phyloP scores from a whole-genome alignment of 805 yeast genomes.

The Candida takata region DNA sequence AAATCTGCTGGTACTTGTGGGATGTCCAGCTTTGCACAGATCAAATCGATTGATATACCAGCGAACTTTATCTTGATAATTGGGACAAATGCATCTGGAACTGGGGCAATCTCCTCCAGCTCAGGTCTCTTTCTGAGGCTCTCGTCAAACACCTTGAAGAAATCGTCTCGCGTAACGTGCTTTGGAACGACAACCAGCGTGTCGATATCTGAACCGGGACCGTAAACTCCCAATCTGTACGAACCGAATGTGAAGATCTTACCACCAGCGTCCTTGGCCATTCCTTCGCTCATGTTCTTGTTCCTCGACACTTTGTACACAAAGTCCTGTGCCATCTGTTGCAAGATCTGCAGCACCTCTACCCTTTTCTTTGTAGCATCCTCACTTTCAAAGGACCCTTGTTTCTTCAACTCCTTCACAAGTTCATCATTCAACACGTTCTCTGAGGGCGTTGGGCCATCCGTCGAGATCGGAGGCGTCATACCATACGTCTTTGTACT shows the following conservation, averaged over 20 bases:
- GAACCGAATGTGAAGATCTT: constrained; percentile 96
- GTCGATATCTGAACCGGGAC: constrained; percentile 98
- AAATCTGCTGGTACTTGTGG: constrained; percentile 75
- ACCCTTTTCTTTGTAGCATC: constrained; percentile 76
- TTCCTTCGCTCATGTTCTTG: constrained; percentile 93
- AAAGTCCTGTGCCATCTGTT: constrained; percentile 69
- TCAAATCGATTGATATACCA: constrained; percentile 90
- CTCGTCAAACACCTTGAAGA: constrained; percentile 72
- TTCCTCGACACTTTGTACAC: constrained; percentile 73
- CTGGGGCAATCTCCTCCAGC: constrained; percentile 84
- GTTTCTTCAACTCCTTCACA: constrained; percentile 69
- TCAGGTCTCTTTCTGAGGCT: constrained; percentile 70
- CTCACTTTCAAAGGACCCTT: constrained; percentile 87
- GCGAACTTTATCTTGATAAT: constrained; percentile 82
- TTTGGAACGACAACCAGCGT: constrained; percentile 95
- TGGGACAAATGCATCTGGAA: constrained; percentile 98
- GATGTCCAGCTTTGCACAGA: constrained; percentile 76
- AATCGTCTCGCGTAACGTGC: constrained; percentile 86
- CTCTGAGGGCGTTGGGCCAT: constrained; percentile 79
- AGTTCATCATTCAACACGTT: constrained; percentile 65
- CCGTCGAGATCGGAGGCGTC: constrained; percentile 66
- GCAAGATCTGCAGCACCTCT: constrained; percentile 64
- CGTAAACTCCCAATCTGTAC: constrained; percentile 90
- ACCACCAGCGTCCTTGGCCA: constrained; percentile 97
- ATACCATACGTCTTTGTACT: constrained; percentile 21